Evolutionary conservation across 441 rosid genomes (phyloP).

Genomic region (Jatropha multifida): DNA sequence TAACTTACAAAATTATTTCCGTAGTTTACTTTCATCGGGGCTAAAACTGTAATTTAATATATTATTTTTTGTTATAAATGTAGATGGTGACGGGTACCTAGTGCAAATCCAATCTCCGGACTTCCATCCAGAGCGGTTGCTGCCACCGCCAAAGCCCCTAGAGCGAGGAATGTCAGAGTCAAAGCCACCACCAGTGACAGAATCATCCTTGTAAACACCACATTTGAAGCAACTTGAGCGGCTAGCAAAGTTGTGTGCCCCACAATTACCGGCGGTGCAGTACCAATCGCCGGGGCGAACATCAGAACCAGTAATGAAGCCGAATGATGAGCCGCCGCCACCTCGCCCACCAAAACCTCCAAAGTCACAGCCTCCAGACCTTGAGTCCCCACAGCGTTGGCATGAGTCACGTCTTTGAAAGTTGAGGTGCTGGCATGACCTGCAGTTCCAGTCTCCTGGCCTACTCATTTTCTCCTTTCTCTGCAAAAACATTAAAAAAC

Average conservation of each 20-base stretch:
- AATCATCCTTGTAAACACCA: conserved; percentile 71
- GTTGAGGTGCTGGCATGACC: conserved; percentile 86
- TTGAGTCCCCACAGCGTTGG: conserved; percentile 82
- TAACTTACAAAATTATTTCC: too few relatives aligned
- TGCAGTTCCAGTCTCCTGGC: conserved; percentile 98
- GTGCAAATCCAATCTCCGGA: conserved; percentile 98
- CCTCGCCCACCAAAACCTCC: conserved; percentile 49
- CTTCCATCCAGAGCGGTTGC: conserved; percentile 78
- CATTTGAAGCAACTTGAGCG: conserved; percentile 94
- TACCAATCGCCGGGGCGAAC: conserved; percentile 97
- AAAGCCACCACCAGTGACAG: conserved; percentile 32
- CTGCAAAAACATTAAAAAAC: not conserved
- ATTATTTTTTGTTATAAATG: too few relatives aligned
- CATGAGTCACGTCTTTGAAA: conserved; percentile 90
- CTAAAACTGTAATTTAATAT: too few relatives aligned
- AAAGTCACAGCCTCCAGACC: conserved; percentile 37
- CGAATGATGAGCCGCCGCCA: conserved; percentile 43
- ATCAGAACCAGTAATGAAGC: conserved; percentile 65
- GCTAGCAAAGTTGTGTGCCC: conserved; percentile 91
- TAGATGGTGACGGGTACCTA: conserved; percentile 35
- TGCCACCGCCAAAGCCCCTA: conserved; percentile 47
- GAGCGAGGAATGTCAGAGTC: conserved; percentile 55
- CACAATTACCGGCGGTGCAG: conserved; percentile 72
- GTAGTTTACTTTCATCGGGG: too few relatives aligned
- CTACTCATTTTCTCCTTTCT: conserved; percentile 56